These are phyloP conservation scores for Priceomyces melissophilus DNA, from an alignment of 805 yeast genomes.

Conservation along the genomic window DNA sequence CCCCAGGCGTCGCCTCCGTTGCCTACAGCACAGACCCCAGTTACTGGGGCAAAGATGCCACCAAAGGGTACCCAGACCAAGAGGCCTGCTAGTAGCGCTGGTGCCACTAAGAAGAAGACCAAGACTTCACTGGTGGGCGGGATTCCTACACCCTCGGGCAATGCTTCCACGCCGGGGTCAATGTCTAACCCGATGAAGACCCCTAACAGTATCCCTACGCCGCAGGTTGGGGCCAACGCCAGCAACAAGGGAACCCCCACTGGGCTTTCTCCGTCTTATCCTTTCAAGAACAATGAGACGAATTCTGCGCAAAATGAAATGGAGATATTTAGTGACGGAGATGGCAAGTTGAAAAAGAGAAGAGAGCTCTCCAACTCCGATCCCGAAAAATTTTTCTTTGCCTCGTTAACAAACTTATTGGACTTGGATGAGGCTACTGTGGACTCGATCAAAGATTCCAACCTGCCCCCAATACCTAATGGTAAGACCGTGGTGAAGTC, in stretches of 20 bases:
- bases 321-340: constrained; percentile 29
- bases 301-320: constrained; percentile 14
- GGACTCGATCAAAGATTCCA: constrained; percentile 11
- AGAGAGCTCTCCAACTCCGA: constrained; percentile 44
- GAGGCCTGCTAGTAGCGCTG: constrained; percentile 7
- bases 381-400: constrained; percentile 47
- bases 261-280: constrained; percentile 33
- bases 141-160: constrained; percentile 32
- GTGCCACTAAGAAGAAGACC: constrained; percentile 17
- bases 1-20: constrained; percentile 16
- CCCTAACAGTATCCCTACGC: constrained; percentile 42
- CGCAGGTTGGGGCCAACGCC: constrained; percentile 33
- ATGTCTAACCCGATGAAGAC: constrained; percentile 40
- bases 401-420: constrained; percentile 49
- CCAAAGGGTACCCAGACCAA: constrained; percentile 9
- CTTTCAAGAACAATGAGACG: constrained; percentile 7
- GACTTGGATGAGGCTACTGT: constrained; percentile 34
- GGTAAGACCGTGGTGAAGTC: constrained; percentile 14
- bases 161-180: constrained; percentile 34
- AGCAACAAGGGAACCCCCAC: constrained; percentile 42
- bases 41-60: constrained; percentile 4
- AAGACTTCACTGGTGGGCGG: constrained; percentile 23
- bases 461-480: constrained; percentile 8
- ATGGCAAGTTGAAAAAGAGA: constrained; percentile 42
- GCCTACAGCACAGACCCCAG: constrained; percentile 11